Base-by-base conservation (phyloP, 169 alveolate species). In the Babesia divergens region DNA sequence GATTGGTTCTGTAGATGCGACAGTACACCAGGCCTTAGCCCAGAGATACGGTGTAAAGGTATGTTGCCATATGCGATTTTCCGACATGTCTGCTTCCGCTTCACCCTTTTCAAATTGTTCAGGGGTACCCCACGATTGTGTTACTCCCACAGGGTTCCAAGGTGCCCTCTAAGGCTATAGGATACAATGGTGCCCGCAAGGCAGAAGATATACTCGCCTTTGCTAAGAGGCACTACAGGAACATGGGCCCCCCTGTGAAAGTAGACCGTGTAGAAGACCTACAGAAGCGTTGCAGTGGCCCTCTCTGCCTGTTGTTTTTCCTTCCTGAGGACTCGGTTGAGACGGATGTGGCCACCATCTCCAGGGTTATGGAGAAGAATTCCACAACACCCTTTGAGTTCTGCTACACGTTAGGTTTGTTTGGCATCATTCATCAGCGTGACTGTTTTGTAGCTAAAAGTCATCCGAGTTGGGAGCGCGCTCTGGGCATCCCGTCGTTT, bases 81-180 rank as follows among this genome's bases (percentile, higher is more conserved):
- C 14, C 65, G 96, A 34, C 94, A 81, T 79, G 97, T 97, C 46
- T 93, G 97, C 20, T 76, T 94, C 28, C 85, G 93, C 58, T 91
- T 66, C 47, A 40, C 16, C 20, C 16, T 40, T 16, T 13, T 40
- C 47, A 40, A 40, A 16, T 46, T 11, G 20, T 70, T 24, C 47
- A 70, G 71, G 87, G 87, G 14, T 79, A 58, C 62, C 87, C 87
- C 75, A 90, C 93, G 13, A 81, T 84, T 65, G 69, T 83, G 44
- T 83, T 89, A 18, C 89, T 91, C 22, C 82, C 90, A 37, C 87
- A 80, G 37, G 92, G 96, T 69, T 54, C 89, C 20, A 88, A 90
- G 53, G 84, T 74, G 3, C 86, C 76, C 20, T 60, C 79, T 22
- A 75, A 32, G 35, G 85, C 79, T 16, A 52, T 68, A 18, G 20